Evolutionary conservation across 257 asterid genomes (phyloP), one percentile per base, ranked within the genome.

Genomic region (Thymus mandschuricus): DNA sequence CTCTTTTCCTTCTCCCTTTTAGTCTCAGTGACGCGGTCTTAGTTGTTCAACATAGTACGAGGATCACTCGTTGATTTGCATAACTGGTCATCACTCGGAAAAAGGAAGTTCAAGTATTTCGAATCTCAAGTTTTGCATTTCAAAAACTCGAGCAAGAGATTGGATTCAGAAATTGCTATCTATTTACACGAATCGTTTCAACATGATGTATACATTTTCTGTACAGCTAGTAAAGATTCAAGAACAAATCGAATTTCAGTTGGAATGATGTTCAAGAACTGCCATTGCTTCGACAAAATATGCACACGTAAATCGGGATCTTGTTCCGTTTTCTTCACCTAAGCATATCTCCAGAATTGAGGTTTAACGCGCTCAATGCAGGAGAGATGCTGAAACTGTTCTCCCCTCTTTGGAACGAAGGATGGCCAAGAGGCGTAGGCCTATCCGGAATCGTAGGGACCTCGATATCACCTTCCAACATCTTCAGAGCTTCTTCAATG

Each of bases 391-490:
- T 85, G 70, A 88, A 90, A 62, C 41, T 80, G 46, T 60, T 75
- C 48, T 74, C 82, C 10, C 82, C 80, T 10, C 78, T 62, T 0
- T 60, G 72, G 70, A 87, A 86, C 3, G 91, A 82, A 49, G 89
- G 92, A 72, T 88, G 96, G 1, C 92, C 87, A 1, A 87, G 78
- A 45, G 95, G 96, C 7, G 85, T 82, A 2, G 97, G 98, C 81
- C 97, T 82, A 57, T 92, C 96, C 2, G 95, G 96, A 43, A 90
- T 84, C 10, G 55, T 61, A 33, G 96, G 96, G 59, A 92, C 91
- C 78, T 92, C 97, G 7, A 83, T 82, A 72, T 92, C 98, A 60
- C 98, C 98, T 78, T 92, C 97, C 78, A 92, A 66, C 95, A 92
- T 92, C 68, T 90, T 92, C 82, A 92, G 15, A 1, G 97, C 98